Percentiles rank a stretch among this genome's conserved stretches.
Conservation (phyloP, 1,284 basidiomycete genomes). For the Sphaerobolus stellatus region DNA sequence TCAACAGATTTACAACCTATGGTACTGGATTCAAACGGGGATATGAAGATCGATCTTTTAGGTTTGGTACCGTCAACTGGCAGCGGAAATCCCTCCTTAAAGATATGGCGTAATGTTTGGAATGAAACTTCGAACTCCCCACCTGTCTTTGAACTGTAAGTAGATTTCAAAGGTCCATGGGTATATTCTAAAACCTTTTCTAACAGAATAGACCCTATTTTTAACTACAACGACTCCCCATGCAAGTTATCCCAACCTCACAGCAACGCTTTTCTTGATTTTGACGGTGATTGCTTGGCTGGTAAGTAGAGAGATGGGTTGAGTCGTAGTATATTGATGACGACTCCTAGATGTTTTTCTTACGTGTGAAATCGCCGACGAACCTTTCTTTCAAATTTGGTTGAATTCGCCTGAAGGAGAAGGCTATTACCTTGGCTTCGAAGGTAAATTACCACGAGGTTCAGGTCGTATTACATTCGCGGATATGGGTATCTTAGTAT, state of each 20-base stretch:
- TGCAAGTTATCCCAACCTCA: constrained; percentile 87
- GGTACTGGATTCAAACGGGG: constrained; percentile 81
- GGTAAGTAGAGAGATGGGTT: no score
- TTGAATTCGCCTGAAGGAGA: constrained; percentile 69
- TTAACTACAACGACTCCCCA: constrained; percentile 49
- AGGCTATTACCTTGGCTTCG: constrained; percentile 71
- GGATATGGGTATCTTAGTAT: constrained; percentile 76
- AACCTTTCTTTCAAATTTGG: constrained; percentile 92
- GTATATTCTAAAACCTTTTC: constrained; percentile 2
- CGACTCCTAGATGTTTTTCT: constrained; percentile 76
- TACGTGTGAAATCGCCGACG: constrained; percentile 68
- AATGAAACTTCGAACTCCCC: constrained; percentile 53
- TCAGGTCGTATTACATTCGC: constrained; percentile 85
- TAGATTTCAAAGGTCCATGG: not conserved
- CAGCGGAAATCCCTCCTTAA: constrained; percentile 43
- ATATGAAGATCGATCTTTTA: constrained; percentile 87
- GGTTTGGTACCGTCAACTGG: constrained; percentile 57
- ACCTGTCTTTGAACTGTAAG: constrained; percentile 63
- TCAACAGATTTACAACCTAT: constrained; percentile 81
- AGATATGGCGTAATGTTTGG: constrained; percentile 78
- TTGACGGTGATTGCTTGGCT: constrained; percentile 95
- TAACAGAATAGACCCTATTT: constrained; percentile 54
- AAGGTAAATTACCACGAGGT: constrained; percentile 73
- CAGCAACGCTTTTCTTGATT: constrained; percentile 92
- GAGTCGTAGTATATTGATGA: no score